Evolutionary conservation across 768 basidiomycete species (phyloP), one percentile per base, ranked within the genome.

Genomic region (Boletus vinaceobasis): DNA sequence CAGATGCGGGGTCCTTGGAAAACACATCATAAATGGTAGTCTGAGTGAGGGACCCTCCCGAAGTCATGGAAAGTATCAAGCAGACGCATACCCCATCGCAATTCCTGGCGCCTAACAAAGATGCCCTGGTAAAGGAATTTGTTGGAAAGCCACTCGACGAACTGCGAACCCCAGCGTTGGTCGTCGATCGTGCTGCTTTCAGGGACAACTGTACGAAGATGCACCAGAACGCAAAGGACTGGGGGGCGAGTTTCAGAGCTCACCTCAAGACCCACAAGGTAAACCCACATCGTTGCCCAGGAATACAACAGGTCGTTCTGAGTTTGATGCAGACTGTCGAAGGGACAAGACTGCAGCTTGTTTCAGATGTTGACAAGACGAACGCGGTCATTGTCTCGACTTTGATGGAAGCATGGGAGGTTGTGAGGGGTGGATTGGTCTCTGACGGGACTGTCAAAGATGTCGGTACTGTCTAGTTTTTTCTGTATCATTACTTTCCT

Each of bases 241-340:
- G 86, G 79, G 85, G 84, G 2, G 84, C 88, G 15, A 74, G 64
- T 9, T 93, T 94, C 69, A 77, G 92, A 45, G 88, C 86, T 5
- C 93, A 94, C 69, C 78, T 94, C 49, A 95, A 94, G 73, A 88
- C 87, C 0, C 88, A 90, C 67, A 90, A 90, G 78, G 87, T 85
- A 65, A 26, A 27, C 64, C 36, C 35, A 42, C 13, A 31, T 14
- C 17, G 14, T 47, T n/a, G 11, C 14, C n/a, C 23, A 13, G 33
- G 26, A 27, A 33, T 46, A 33, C 43, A 46, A 8, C 33, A 26
- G 23, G 57, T 48, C 15, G 13, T 33, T 43, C 60, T 48, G 44
- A 61, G 31, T 31, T 56, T 42, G 43, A 53, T 59, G 21, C 43
- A 89, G 88, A 93, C 90, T 1, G 72, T 75, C 9, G 90, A 93